Conservation (phyloP, 805 yeast species). For the Hagleromyces aurorensis region DNA sequence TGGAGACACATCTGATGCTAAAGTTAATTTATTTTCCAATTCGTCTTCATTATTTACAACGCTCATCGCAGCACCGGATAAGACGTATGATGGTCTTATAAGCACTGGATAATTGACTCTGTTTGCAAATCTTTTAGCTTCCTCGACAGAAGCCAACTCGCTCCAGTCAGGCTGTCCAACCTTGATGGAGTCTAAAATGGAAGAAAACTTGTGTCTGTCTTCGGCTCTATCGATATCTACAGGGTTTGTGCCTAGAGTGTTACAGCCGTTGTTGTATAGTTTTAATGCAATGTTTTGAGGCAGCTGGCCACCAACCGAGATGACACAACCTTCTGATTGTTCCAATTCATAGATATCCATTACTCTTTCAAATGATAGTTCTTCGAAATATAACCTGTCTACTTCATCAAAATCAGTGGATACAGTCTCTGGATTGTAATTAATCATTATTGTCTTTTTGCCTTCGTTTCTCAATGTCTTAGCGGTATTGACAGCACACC, state of each 20-base stretch:
- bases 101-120: conserved; percentile 90
- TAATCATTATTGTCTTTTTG: conserved; percentile 88
- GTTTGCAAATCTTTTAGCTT: conserved; percentile 78
- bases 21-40: conserved; percentile 70
- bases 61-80: conserved; percentile 98
- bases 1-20: conserved; percentile 87
- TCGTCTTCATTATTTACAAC: conserved; percentile 76
- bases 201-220: conserved; percentile 96
- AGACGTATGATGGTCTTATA: conserved; percentile 94
- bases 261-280: conserved; percentile 74
- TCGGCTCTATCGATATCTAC: conserved; percentile 94
- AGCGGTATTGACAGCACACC: conserved; percentile 98
- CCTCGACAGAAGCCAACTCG: conserved; percentile 79
- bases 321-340: conserved; percentile 81
- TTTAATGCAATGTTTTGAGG: conserved; percentile 94
- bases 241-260: conserved; percentile 89
- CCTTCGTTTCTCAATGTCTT: conserved; percentile 85
- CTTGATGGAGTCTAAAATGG: conserved; percentile 83
- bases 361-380: conserved; percentile 89
- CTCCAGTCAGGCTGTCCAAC: conserved; percentile 98
- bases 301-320: conserved; percentile 95
- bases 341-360: conserved; percentile 96
- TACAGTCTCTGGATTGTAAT: conserved; percentile 97
- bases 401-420: conserved; percentile 98
- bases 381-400: conserved; percentile 94